Conservation (phyloP, 768 basidiomycete genomes). For the Russula ochroleuca region DNA sequence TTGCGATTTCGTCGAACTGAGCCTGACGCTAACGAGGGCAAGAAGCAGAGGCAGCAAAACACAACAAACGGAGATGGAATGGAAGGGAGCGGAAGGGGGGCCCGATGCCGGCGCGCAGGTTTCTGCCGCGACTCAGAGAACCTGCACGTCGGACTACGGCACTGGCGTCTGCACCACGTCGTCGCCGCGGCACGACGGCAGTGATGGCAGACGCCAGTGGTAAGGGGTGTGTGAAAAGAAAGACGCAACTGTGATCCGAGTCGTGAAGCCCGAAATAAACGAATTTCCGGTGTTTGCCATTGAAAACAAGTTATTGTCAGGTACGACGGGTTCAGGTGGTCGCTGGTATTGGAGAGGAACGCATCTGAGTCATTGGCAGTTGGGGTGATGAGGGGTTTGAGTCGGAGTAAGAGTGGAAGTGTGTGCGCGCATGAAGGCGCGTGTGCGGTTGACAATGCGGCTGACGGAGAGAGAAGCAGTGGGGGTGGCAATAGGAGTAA, state of each 20-base stretch:
- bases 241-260: slow-evolving; percentile 10
- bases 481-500: background rate
- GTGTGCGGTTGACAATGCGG: background rate
- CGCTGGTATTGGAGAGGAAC: background rate
- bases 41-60: background rate
- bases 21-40: background rate
- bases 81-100: background rate
- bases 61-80: background rate
- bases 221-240: background rate
- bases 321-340: too few relatives aligned
- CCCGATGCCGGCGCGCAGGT: slow-evolving; percentile 8
- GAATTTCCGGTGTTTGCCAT: background rate
- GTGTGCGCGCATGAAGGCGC: too few relatives aligned
- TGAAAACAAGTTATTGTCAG: background rate
- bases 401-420: background rate
- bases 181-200: slow-evolving; percentile 21
- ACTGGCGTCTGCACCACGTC: slow-evolving; percentile 13
- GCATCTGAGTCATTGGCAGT: background rate
- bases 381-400: background rate
- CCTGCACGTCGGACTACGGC: slow-evolving; percentile 7
- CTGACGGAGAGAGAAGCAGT: background rate
- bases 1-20: background rate
- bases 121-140: slow-evolving; percentile 21
- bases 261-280: background rate
- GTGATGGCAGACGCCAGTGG: slow-evolving; percentile 10